These are phyloP conservation scores for Lactarius sanguifluus DNA, from an alignment of 768 basidiomycete genomes.

Conservation along the genomic window DNA sequence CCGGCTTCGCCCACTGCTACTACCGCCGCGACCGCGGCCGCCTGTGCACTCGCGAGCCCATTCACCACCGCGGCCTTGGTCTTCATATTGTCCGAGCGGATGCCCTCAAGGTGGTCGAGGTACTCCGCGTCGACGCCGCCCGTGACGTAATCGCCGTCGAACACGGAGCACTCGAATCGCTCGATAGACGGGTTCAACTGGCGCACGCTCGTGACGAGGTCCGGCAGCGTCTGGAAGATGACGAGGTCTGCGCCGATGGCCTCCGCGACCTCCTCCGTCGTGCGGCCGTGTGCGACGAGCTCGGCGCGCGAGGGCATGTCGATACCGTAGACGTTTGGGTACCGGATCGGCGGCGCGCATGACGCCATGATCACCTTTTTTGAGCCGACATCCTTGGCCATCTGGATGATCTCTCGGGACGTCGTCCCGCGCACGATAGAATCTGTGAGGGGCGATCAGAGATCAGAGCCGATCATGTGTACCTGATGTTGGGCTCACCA, in stretches of 20 bases:
- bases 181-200: slow-evolving; percentile 77
- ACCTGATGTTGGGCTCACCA: slow-evolving; percentile 46
- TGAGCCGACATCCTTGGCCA: slow-evolving; percentile 99
- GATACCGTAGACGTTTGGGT: slow-evolving; percentile 97
- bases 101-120: slow-evolving; percentile 65
- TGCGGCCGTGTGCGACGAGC: slow-evolving; percentile 97
- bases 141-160: slow-evolving; percentile 95
- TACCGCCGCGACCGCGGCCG: slow-evolving; percentile 35
- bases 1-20: slow-evolving; percentile 32
- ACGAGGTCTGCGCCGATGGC: slow-evolving; percentile 92
- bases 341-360: slow-evolving; percentile 96
- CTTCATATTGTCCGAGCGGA: slow-evolving; percentile 83
- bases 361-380: slow-evolving; percentile 95
- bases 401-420: slow-evolving; percentile 97
- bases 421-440: slow-evolving; percentile 99
- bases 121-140: slow-evolving; percentile 88
- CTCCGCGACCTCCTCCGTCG: slow-evolving; percentile 92
- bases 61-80: slow-evolving; percentile 40
- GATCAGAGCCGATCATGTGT: slow-evolving; percentile 7
- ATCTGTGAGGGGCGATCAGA: slow-evolving; percentile 49
- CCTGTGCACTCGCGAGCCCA: slow-evolving; percentile 38
- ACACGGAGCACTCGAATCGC: slow-evolving; percentile 94
- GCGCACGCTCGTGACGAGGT: slow-evolving; percentile 82
- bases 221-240: slow-evolving; percentile 90
- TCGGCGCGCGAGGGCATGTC: slow-evolving; percentile 98